Evolutionary conservation across 2,329 filamentous ascomycete genomes (phyloP).

Genomic region (Leptodontidium sp.): DNA sequence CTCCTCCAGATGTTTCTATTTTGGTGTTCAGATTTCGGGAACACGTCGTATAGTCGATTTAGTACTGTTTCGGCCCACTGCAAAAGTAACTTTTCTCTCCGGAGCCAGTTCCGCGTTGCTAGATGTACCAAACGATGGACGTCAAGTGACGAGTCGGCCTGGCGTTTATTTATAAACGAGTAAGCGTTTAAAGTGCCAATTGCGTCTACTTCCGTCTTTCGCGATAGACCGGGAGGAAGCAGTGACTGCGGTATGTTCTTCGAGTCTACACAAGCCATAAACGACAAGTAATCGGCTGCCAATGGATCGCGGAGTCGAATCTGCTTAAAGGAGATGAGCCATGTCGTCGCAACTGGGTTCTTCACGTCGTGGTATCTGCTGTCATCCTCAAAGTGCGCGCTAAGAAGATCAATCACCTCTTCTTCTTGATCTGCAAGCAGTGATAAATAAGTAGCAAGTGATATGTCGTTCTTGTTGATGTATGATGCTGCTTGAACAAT

Average conservation of each 20-base stretch:
- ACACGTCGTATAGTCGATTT: constrained; percentile 29
- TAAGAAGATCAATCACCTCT: constrained; percentile 46
- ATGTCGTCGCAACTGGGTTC: constrained; percentile 45
- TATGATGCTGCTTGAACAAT: constrained; percentile 49
- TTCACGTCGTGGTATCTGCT: constrained; percentile 45
- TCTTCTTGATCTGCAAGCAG: constrained; percentile 47
- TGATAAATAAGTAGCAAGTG: constrained; percentile 47
- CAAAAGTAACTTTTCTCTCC: constrained; percentile 20
- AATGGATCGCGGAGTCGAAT: constrained; percentile 44
- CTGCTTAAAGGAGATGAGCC: constrained; percentile 51
- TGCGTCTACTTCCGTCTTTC: constrained; percentile 25
- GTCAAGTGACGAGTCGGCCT: constrained; percentile 27
- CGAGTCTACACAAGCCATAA: constrained; percentile 52
- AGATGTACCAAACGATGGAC: constrained; percentile 37
- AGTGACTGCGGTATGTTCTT: constrained; percentile 51
- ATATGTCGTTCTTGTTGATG: constrained; percentile 46
- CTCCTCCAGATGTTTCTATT: constrained; percentile 33
- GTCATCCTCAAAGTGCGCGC: constrained; percentile 48
- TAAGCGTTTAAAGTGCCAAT: constrained; percentile 35
- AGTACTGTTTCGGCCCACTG: constrained; percentile 28
- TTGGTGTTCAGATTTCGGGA: constrained; percentile 28
- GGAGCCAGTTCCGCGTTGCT: constrained; percentile 35
- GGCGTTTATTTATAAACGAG: constrained; percentile 33
- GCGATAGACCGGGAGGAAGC: constrained; percentile 37
- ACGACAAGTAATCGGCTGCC: constrained; percentile 50